These are phyloP conservation scores for Agapanthus africanus DNA, from an alignment of 106 monocot species.

Conservation along the genomic window DNA sequence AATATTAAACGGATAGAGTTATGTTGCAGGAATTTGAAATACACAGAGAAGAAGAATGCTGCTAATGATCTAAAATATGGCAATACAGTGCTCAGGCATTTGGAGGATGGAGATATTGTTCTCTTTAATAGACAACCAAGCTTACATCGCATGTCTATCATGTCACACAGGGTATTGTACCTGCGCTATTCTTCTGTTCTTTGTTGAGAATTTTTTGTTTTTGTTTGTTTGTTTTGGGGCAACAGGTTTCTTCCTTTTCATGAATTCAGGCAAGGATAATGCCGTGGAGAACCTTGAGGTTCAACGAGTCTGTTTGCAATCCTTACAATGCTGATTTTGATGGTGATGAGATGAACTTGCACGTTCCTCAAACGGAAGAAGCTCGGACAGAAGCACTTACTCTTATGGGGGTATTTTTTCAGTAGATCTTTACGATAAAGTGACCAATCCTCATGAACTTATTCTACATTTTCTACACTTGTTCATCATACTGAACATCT, in stretches of 20 bases:
- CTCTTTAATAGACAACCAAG: constrained; percentile 98
- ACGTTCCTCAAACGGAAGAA: constrained; percentile 99
- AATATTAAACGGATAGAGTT: background rate
- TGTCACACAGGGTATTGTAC: constrained; percentile 78
- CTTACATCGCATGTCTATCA: constrained; percentile 98
- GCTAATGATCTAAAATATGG: constrained; percentile 89
- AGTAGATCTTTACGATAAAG: background rate
- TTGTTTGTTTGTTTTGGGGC: constrained; percentile 4
- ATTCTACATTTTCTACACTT: background rate
- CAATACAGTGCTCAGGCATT: constrained; percentile 77
- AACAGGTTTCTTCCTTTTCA: background rate
- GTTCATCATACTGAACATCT: background rate
- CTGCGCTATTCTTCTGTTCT: background rate
- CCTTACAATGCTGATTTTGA: constrained; percentile 99
- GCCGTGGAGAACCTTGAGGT: constrained; percentile 96
- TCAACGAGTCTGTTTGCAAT: constrained; percentile 99
- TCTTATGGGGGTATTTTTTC: constrained; percentile 90
- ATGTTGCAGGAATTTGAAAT: constrained; percentile 68
- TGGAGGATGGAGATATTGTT: constrained; percentile 97
- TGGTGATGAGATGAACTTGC: constrained; percentile 99
- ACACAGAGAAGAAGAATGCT: constrained; percentile 53
- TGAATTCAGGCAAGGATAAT: constrained; percentile 75
- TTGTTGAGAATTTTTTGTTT: background rate
- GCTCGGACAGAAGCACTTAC: constrained; percentile 96
- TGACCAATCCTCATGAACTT: background rate